Evolutionary conservation across 2,329 filamentous ascomycete genomes (phyloP).

Genomic region (Colletotrichum orchidophilum): DNA sequence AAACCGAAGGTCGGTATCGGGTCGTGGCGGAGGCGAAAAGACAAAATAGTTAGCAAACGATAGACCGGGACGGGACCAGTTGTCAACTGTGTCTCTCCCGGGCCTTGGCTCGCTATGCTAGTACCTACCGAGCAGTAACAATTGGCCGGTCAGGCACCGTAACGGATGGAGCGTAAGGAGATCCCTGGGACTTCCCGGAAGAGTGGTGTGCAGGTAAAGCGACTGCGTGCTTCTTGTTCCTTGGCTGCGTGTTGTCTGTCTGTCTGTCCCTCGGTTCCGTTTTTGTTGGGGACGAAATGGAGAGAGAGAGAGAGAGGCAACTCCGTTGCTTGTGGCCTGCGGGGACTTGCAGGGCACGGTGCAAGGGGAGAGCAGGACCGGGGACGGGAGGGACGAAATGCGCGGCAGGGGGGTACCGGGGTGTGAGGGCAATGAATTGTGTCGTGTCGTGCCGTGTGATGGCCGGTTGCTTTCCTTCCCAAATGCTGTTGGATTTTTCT

Average conservation of each 20-base stretch:
- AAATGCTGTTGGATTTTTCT: slow-evolving; percentile 18
- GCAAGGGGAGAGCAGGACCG: slow-evolving; percentile 19
- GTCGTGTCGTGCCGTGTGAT: neutral
- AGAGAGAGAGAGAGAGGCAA: slow-evolving; percentile 8
- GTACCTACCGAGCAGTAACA: neutral
- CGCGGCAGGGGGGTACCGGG: slow-evolving; percentile 14
- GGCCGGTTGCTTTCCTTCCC: neutral
- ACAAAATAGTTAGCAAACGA: slow-evolving; percentile 22
- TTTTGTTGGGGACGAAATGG: slow-evolving; percentile 34
- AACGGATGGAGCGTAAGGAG: neutral
- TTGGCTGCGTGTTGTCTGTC: neutral
- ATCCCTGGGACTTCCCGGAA: neutral
- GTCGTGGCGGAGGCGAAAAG: slow-evolving; percentile 26
- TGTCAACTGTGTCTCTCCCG: slow-evolving; percentile 9
- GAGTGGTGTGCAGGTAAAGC: slow-evolving; percentile 4
- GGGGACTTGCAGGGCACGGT: slow-evolving; percentile 30
- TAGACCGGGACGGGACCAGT: slow-evolving; percentile 24
- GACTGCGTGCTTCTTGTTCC: neutral
- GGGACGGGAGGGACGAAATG: slow-evolving; percentile 13
- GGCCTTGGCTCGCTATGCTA: neutral
- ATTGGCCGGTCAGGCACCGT: slow-evolving; percentile 2
- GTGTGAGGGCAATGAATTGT: neutral
- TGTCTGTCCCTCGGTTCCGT: slow-evolving; percentile 21
- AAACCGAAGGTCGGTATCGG: slow-evolving; percentile 14
- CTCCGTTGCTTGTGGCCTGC: slow-evolving; percentile 16